phyloP scores from a whole-genome alignment of 2,329 filamentous ascomycete genomes.

The Ophiocordyceps camponoti-saundersi region DNA sequence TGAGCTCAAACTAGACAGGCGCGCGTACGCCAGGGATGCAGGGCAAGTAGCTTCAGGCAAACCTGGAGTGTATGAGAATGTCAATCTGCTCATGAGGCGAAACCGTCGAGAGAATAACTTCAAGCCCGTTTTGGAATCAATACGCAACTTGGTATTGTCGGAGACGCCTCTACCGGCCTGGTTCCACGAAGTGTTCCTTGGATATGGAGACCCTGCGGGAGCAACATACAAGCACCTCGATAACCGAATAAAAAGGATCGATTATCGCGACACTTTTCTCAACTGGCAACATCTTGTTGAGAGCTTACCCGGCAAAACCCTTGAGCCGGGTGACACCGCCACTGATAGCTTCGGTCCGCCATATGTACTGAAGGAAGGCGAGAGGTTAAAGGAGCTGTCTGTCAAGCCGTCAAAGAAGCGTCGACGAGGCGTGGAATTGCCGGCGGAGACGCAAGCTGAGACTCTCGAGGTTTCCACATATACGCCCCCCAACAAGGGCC shows the following conservation, averaged over 20 bases:
- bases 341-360: slow-evolving; percentile 68
- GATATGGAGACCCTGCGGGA: slow-evolving; percentile 81
- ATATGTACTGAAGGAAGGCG: slow-evolving; percentile 60
- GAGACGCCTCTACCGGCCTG: slow-evolving; percentile 76
- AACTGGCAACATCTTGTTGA: slow-evolving; percentile 90
- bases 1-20: slow-evolving; percentile 65
- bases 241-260: slow-evolving; percentile 61
- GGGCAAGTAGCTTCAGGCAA: slow-evolving; percentile 48
- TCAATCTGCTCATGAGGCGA: slow-evolving; percentile 76
- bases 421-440: slow-evolving; percentile 58
- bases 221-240: slow-evolving; percentile 73
- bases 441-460: slow-evolving; percentile 43
- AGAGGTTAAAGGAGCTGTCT: slow-evolving; percentile 33
- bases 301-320: slow-evolving; percentile 70
- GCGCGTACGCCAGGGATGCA: slow-evolving; percentile 61
- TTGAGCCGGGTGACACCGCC: slow-evolving; percentile 61
- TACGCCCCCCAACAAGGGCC: slow-evolving; percentile 72
- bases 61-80: slow-evolving; percentile 60
- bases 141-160: slow-evolving; percentile 69
- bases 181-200: slow-evolving; percentile 95
- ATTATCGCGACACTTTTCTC: slow-evolving; percentile 88
- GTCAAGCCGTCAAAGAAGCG: slow-evolving; percentile 68
- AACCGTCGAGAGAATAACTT: slow-evolving; percentile 92
- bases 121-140: slow-evolving; percentile 80
- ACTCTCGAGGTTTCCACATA: slow-evolving; percentile 77